Percentiles rank a stretch among this genome's conserved stretches.
phyloP scores from a whole-genome alignment of 2,329 filamentous ascomycete genomes.

The Diaporthe nobilis region DNA sequence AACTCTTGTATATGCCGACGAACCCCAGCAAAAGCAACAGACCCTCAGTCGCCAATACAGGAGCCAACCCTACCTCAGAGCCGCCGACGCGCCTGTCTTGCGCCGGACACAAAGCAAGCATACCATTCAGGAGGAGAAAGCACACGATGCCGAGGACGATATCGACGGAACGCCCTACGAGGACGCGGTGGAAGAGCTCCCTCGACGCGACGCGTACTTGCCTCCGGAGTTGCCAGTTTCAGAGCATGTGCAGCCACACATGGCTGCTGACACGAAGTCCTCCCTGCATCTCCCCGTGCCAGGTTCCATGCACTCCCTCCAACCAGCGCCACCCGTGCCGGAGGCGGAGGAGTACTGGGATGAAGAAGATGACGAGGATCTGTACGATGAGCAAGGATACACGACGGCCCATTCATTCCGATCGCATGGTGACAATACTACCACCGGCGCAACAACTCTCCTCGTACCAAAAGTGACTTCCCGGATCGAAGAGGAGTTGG shows the following conservation, averaged over 20 bases:
- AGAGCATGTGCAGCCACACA: conserved; percentile 25
- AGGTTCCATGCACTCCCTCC: background rate
- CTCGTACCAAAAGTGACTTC: conserved; percentile 80
- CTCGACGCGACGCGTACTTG: conserved; percentile 44
- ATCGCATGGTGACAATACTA: conserved; percentile 76
- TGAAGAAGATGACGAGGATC: conserved; percentile 80
- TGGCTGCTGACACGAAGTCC: conserved; percentile 25
- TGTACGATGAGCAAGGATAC: conserved; percentile 77
- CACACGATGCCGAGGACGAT: conserved; percentile 49
- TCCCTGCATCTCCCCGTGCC: conserved; percentile 41
- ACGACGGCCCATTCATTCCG: conserved; percentile 82
- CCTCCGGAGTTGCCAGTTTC: background rate
- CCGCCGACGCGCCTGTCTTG: conserved; percentile 55
- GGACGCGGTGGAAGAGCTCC: conserved; percentile 61
- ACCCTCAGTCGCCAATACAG: conserved; percentile 60
- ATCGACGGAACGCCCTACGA: conserved; percentile 59
- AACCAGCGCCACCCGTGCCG: conserved; percentile 46
- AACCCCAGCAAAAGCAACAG: conserved; percentile 49
- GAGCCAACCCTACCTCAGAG: conserved; percentile 67
- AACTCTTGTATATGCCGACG: conserved; percentile 48
- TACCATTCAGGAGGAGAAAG: conserved; percentile 45
- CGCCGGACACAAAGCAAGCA: conserved; percentile 62
- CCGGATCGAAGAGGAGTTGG: conserved; percentile 80
- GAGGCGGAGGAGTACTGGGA: conserved; percentile 83
- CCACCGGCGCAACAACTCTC: conserved; percentile 68